Evolutionary conservation across 345 rosid species (phyloP).

Genomic region (Acer yangbiense): DNA sequence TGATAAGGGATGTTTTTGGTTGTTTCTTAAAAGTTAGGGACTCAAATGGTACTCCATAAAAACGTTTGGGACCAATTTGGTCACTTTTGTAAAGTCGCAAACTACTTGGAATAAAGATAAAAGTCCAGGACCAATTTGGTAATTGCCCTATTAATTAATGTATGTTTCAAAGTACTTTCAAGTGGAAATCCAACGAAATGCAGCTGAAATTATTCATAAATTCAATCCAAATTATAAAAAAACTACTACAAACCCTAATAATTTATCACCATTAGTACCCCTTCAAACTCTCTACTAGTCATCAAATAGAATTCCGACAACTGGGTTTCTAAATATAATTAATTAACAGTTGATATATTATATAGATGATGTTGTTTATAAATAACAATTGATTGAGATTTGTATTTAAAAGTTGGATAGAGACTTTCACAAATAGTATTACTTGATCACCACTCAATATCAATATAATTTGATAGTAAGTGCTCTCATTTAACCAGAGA

Average conservation of each 20-base stretch:
- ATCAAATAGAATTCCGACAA: neutral
- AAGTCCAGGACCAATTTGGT: too few species aligned
- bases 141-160: too few species aligned
- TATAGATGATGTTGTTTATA: too few species aligned
- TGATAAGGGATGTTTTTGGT: too few species aligned
- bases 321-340: neutral
- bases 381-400: neutral
- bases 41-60: too few species aligned
- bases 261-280: neutral
- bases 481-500: too few species aligned
- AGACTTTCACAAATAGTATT: neutral
- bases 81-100: too few species aligned
- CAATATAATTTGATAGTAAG: too few species aligned
- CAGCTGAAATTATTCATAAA: neutral
- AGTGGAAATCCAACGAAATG: neutral
- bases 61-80: too few species aligned
- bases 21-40: too few species aligned
- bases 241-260: neutral
- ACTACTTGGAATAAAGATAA: too few species aligned
- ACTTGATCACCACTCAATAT: too few species aligned
- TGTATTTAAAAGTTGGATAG: neutral
- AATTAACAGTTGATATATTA: neutral
- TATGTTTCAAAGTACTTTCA: neutral
- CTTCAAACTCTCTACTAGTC: neutral
- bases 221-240: neutral